A percentile compares a stretch with the other conserved stretches of the same genome.
Conservation (phyloP, 495 filamentous ascomycete species). For the Penicillium pulvis region DNA sequence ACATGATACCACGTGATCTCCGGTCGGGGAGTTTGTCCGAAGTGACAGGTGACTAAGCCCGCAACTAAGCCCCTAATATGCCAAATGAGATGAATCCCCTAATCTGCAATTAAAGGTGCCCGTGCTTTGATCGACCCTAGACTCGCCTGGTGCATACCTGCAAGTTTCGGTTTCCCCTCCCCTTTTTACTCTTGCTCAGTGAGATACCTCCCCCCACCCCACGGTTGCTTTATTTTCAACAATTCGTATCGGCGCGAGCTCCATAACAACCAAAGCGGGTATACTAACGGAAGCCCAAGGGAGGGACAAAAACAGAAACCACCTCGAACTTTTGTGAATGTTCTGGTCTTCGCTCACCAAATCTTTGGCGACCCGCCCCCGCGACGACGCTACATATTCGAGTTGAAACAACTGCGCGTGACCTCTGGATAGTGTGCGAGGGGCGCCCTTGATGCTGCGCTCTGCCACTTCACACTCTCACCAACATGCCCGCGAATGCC, state of each 20-base stretch:
- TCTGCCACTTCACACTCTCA: slow-evolving; percentile 37
- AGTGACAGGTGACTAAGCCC: slow-evolving; percentile 3
- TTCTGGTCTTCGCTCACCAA: slow-evolving; percentile 18
- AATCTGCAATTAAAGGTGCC: slow-evolving; percentile 25
- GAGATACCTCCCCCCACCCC: slow-evolving; percentile 10
- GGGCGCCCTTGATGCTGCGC: slow-evolving; percentile 46
- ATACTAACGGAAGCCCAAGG: slow-evolving; percentile 30
- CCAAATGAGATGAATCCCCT: slow-evolving; percentile 20
- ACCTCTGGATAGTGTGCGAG: slow-evolving; percentile 14
- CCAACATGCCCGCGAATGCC: slow-evolving; percentile 58
- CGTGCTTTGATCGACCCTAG: slow-evolving; percentile 36
- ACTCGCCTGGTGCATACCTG: slow-evolving; percentile 26
- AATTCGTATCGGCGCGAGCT: slow-evolving; percentile 9
- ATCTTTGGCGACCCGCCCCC: slow-evolving; percentile 23
- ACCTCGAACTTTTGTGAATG: slow-evolving; percentile 25
- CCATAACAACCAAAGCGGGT: slow-evolving; percentile 20
- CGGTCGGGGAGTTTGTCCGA: slow-evolving; percentile 1
- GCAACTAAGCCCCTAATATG: slow-evolving; percentile 6
- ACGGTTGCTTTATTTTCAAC: neutral
- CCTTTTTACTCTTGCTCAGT: slow-evolving; percentile 19
- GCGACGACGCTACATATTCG: slow-evolving; percentile 9
- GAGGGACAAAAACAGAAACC: slow-evolving; percentile 27
- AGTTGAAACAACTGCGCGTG: neutral
- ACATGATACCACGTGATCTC: slow-evolving; percentile 2
- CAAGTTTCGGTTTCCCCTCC: slow-evolving; percentile 16